These are phyloP conservation scores for Penicillium sp. DNA, from an alignment of 2,329 filamentous ascomycete species.

Conservation along the genomic window DNA sequence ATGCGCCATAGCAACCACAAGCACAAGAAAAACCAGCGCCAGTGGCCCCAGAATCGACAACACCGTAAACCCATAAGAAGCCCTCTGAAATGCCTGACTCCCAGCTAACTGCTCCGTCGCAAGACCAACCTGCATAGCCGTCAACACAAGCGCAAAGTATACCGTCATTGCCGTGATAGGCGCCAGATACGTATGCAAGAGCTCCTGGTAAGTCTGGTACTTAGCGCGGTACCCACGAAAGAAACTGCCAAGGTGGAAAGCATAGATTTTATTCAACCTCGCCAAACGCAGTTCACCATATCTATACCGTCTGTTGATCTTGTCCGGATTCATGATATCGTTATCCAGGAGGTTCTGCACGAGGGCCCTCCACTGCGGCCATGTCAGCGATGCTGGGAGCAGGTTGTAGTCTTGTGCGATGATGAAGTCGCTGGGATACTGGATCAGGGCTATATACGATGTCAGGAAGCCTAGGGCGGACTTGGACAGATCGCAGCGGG, in stretches of 20 bases:
- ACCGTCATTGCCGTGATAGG: constrained; percentile 24
- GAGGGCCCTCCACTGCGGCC: constrained; percentile 29
- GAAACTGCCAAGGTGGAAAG: background rate
- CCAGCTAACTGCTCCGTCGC: constrained; percentile 23
- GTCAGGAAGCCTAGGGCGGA: constrained; percentile 37
- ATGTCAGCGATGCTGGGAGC: constrained; percentile 29
- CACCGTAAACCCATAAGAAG: constrained; percentile 49
- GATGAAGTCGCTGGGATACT: constrained; percentile 34
- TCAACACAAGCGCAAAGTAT: constrained; percentile 30
- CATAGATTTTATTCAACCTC: constrained; percentile 33
- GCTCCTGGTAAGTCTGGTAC: constrained; percentile 14
- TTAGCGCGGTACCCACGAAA: constrained; percentile 10
- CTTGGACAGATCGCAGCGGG: constrained; percentile 1
- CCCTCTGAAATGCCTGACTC: constrained; percentile 43
- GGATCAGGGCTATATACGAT: constrained; percentile 33
- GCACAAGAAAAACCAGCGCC: background rate
- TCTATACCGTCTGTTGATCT: constrained; percentile 39
- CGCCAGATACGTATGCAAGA: constrained; percentile 23
- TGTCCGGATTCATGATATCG: constrained; percentile 3
- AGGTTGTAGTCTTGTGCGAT: constrained; percentile 37
- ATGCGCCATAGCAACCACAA: background rate
- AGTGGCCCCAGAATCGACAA: constrained; percentile 48
- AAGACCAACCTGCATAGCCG: constrained; percentile 36
- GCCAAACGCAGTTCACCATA: constrained; percentile 43
- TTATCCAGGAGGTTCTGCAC: constrained; percentile 6